Conservation (phyloP, 177 flowering plant species). For the Vitis hybrid region DNA sequence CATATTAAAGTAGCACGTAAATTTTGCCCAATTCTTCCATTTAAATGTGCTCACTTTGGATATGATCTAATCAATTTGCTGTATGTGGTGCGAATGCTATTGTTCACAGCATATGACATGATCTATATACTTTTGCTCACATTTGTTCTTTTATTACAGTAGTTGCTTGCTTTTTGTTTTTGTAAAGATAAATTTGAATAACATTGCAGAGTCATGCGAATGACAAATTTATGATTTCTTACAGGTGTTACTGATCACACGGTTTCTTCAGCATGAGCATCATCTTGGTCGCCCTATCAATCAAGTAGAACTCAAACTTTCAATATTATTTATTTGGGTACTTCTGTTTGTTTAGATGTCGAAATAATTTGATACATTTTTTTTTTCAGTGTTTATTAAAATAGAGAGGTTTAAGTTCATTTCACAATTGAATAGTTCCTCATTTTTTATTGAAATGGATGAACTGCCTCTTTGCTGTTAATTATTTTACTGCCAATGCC, state of each 20-base stretch:
- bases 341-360: neutral
- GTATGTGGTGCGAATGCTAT: no score
- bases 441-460: neutral
- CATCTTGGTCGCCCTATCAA: slow-evolving; percentile 83
- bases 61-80: no score
- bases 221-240: neutral
- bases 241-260: slow-evolving; percentile 78
- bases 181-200: neutral
- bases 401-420: neutral
- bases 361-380: neutral
- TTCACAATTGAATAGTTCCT: neutral
- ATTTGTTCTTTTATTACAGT: no score
- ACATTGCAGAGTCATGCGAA: neutral
- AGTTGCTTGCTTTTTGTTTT: neutral
- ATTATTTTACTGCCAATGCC: neutral
- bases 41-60: no score
- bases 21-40: no score
- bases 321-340: neutral
- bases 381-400: neutral
- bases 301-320: slow-evolving; percentile 45
- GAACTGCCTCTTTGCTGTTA: neutral
- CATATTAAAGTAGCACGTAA: no score
- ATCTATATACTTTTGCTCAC: no score
- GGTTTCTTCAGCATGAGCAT: slow-evolving; percentile 96
- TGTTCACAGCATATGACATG: no score